These are phyloP conservation scores for Zangia roseola DNA, from an alignment of 768 basidiomycete species.

Conservation along the genomic window DNA sequence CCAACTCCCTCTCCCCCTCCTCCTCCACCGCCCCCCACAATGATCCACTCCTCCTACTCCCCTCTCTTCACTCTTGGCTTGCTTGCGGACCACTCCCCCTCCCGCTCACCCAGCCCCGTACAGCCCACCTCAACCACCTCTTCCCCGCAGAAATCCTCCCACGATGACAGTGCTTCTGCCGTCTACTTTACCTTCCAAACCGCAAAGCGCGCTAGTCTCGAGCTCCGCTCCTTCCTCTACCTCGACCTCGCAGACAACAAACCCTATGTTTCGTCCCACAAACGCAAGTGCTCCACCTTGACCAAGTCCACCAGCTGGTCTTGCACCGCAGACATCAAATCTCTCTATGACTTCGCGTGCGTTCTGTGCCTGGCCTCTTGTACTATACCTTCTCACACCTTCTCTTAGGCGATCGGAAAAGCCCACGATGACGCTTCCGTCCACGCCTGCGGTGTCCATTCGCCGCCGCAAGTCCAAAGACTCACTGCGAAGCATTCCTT, in stretches of 20 bases:
- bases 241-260: constrained; percentile 63
- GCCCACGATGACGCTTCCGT: constrained; percentile 20
- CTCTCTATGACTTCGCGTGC: constrained; percentile 13
- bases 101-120: constrained; percentile 14
- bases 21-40: not conserved
- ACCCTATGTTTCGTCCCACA: constrained; percentile 38
- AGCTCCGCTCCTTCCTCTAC: constrained; percentile 62
- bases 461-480: constrained; percentile 39
- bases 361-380: not conserved
- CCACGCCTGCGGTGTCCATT: constrained; percentile 3
- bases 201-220: constrained; percentile 35
- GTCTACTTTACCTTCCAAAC: constrained; percentile 50
- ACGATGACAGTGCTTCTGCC: constrained; percentile 33
- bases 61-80: constrained; percentile 67
- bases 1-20: not conserved
- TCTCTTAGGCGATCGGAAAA: constrained; percentile 23
- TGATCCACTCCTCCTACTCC: constrained; percentile 40
- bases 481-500: constrained; percentile 50
- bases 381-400: not conserved
- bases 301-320: constrained; percentile 34
- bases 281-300: constrained; percentile 32
- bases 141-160: not conserved
- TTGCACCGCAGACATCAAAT: constrained; percentile 11
- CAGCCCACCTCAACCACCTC: not conserved
- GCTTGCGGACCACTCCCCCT: constrained; percentile 34